Evolutionary conservation across 2,329 filamentous ascomycete species (phyloP).

Genomic region (Lojkania enalia): DNA sequence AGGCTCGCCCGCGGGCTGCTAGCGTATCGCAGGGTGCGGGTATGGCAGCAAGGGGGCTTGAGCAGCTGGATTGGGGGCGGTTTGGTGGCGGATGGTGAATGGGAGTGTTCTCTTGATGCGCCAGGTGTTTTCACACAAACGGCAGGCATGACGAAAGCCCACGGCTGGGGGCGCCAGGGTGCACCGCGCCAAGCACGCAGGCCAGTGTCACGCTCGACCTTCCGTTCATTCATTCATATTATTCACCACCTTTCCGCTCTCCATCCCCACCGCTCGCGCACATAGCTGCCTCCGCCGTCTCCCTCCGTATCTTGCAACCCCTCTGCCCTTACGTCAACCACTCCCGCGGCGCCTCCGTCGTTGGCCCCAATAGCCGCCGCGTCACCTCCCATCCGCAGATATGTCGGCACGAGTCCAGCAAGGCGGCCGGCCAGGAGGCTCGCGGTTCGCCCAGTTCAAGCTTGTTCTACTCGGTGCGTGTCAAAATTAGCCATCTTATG

Average conservation of each 20-base stretch:
- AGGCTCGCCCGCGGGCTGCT: background rate
- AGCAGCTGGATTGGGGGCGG: background rate
- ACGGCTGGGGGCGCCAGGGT: constrained; percentile 3
- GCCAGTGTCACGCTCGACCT: constrained; percentile 17
- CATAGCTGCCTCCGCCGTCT: no score
- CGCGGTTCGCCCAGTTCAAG: constrained; percentile 98
- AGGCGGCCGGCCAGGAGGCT: constrained; percentile 63
- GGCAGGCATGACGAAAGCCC: constrained; percentile 19
- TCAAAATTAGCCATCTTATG: background rate
- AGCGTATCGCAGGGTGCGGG: background rate
- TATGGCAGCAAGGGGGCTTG: background rate
- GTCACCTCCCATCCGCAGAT: constrained; percentile 28
- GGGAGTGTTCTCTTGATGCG: constrained; percentile 8
- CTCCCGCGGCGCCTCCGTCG: constrained; percentile 7
- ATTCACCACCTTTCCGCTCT: constrained; percentile 2
- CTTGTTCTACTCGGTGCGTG: constrained; percentile 90
- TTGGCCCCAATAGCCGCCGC: constrained; percentile 23
- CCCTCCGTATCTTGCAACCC: constrained; percentile 2
- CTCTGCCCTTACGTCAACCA: constrained; percentile 4
- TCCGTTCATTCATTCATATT: constrained; percentile 12
- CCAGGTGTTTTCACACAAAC: constrained; percentile 1
- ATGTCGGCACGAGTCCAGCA: constrained; percentile 89
- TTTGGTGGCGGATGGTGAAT: background rate
- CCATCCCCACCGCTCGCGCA: constrained; percentile 3
- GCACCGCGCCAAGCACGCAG: constrained; percentile 4